Percentiles rank a stretch among this genome's conserved stretches.
These are phyloP conservation scores for Colletotrichum shisoi DNA, from an alignment of 2,329 filamentous ascomycete genomes.

Conservation along the genomic window DNA sequence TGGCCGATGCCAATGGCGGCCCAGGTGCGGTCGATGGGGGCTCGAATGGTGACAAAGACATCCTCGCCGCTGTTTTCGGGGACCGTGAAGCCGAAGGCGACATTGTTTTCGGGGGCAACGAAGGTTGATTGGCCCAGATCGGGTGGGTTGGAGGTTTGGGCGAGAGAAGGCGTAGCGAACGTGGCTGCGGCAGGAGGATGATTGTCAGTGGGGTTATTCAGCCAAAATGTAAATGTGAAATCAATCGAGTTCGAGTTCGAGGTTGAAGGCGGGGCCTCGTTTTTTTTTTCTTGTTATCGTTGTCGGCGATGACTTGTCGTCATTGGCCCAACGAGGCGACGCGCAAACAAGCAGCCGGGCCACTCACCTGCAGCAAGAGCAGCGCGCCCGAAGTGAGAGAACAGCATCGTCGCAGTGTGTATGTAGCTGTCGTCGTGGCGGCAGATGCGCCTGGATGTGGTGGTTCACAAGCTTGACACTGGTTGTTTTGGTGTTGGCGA, in stretches of 20 bases:
- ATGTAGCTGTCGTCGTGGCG: background rate
- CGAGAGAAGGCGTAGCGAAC: slow-evolving; percentile 40
- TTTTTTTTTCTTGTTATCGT: background rate
- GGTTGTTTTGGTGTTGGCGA: background rate
- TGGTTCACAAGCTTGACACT: background rate
- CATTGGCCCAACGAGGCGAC: slow-evolving; percentile 7
- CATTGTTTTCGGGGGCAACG: slow-evolving; percentile 52
- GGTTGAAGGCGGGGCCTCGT: background rate
- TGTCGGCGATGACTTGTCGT: background rate
- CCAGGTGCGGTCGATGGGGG: slow-evolving; percentile 58
- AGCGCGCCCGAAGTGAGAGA: slow-evolving; percentile 33
- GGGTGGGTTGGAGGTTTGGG: slow-evolving; percentile 45
- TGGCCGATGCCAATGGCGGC: slow-evolving; percentile 64
- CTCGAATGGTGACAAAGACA: slow-evolving; percentile 64
- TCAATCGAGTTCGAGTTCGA: background rate
- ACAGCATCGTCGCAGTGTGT: slow-evolving; percentile 32
- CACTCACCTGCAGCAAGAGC: slow-evolving; percentile 39
- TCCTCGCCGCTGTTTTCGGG: slow-evolving; percentile 57
- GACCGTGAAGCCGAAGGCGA: slow-evolving; percentile 61
- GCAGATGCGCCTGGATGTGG: background rate
- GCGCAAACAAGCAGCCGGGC: slow-evolving; percentile 17
- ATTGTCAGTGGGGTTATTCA: slow-evolving; percentile 19
- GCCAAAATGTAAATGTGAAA: background rate
- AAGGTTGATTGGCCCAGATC: slow-evolving; percentile 53
- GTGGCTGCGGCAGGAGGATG: slow-evolving; percentile 28